phyloP scores from a whole-genome alignment of 31 red algal genomes.

The Bonnemaisonia californica region DNA sequence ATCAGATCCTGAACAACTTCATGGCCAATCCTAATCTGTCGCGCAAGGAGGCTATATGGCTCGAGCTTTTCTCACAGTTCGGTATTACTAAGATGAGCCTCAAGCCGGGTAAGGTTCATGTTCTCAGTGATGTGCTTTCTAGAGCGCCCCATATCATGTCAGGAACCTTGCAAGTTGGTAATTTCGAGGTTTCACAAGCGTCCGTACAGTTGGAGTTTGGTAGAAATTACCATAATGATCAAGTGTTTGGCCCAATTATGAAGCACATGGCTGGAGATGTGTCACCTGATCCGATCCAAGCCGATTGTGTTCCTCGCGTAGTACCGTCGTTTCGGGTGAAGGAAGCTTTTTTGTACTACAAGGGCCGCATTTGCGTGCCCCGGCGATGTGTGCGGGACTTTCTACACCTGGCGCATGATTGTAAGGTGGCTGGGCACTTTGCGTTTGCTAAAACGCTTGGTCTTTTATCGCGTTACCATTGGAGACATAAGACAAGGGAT shows the following conservation, averaged over 20 bases:
- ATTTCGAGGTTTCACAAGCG: not conserved
- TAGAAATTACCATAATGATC: not conserved
- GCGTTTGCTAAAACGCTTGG: slow-evolving; percentile 21
- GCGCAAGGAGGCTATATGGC: not conserved
- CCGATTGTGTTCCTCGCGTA: not conserved
- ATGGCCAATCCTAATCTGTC: not conserved
- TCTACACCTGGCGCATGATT: slow-evolving; percentile 14
- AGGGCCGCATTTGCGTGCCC: slow-evolving; percentile 12
- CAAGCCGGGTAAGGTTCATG: not conserved
- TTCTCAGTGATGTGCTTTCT: not conserved
- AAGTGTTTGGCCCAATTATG: not conserved
- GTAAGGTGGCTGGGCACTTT: slow-evolving; percentile 16
- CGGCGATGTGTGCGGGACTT: not conserved
- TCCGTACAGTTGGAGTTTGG: not conserved
- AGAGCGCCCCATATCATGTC: not conserved
- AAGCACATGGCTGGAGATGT: no score
- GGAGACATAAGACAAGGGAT: slow-evolving; percentile 31
- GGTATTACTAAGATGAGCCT: not conserved
- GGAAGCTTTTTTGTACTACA: not conserved
- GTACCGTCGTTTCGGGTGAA: not conserved
- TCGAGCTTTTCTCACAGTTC: not conserved
- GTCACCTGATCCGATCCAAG: not conserved
- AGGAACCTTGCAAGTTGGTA: not conserved
- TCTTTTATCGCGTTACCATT: not conserved
- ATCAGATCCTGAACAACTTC: not conserved